These are phyloP conservation scores for Rubia balearica DNA, from an alignment of 305 asterid species.

Conservation along the genomic window DNA sequence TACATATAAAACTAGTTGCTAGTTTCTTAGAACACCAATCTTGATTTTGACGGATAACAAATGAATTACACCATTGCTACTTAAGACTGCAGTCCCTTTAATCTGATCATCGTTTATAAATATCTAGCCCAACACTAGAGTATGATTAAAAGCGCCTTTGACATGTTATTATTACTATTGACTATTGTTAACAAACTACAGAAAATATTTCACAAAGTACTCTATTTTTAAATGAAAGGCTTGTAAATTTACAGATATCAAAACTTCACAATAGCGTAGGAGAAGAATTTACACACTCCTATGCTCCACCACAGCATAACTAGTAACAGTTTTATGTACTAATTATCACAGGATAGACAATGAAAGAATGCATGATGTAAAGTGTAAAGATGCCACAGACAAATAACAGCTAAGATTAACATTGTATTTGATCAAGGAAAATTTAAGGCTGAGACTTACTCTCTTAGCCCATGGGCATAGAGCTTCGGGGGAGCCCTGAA, in stretches of 20 bases:
- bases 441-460: conserved; percentile 41
- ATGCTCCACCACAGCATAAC: not conserved
- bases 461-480: conserved; percentile 56
- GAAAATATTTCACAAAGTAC: not conserved
- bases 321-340: no score
- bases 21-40: not conserved
- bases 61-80: not conserved
- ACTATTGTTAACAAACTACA: not conserved
- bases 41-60: not conserved
- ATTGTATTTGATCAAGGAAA: conserved; percentile 5
- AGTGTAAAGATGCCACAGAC: not conserved
- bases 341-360: not conserved
- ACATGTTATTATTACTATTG: not conserved
- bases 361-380: not conserved
- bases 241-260: not conserved
- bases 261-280: not conserved
- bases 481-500: conserved; percentile 56
- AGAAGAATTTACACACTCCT: not conserved
- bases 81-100: not conserved
- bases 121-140: not conserved
- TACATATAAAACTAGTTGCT: not conserved
- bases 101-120: conserved; percentile 1
- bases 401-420: not conserved
- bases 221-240: not conserved
- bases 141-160: not conserved